Evolutionary conservation across 208 protist genomes (phyloP).

Genomic region (Tritrichomonas musculus): DNA sequence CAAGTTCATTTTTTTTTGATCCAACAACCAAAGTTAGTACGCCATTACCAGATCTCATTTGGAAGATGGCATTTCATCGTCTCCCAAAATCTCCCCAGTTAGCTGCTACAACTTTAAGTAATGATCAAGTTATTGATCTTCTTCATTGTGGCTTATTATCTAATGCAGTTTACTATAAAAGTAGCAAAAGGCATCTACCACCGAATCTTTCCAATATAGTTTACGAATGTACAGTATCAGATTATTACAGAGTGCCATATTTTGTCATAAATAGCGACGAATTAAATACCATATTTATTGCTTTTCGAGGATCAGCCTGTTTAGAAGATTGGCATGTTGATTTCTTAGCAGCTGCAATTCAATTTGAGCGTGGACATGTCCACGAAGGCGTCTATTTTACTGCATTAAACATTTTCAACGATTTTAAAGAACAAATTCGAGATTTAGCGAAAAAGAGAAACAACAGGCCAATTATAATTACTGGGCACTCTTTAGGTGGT

Average conservation of each 20-base stretch:
- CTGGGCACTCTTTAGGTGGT: not conserved
- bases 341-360: not conserved
- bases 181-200: no score
- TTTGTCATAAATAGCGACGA: not conserved
- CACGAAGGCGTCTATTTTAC: not conserved
- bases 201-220: not conserved
- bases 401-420: not conserved
- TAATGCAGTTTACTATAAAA: no score
- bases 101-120: no score
- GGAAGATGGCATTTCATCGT: no score
- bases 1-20: no score
- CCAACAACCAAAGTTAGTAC: no score
- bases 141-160: no score
- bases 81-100: no score
- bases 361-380: not conserved
- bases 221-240: not conserved
- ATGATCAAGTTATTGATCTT: no score
- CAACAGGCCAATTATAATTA: not conserved
- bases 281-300: not conserved
- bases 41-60: no score
- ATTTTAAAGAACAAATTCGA: not conserved
- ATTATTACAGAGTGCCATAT: not conserved
- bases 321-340: not conserved
- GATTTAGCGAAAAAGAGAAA: not conserved
- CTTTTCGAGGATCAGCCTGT: not conserved